These are phyloP conservation scores for Tuber calosporum DNA, from an alignment of 495 filamentous ascomycete genomes.

Conservation along the genomic window DNA sequence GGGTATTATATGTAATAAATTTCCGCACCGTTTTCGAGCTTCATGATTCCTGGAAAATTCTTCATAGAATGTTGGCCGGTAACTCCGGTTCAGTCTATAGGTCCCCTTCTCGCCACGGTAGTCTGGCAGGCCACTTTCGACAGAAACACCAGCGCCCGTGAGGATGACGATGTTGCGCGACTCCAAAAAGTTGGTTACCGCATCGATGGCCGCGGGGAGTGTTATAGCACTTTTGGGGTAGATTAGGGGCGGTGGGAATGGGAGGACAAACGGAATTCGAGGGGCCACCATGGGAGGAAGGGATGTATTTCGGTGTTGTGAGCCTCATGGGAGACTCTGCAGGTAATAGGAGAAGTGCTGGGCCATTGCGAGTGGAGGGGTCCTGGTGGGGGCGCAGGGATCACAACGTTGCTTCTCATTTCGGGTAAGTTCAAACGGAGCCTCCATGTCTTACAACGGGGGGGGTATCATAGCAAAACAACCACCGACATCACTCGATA, in stretches of 20 bases:
- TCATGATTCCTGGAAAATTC: conserved; percentile 80
- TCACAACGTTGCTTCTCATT: background rate
- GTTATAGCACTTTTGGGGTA: conserved; percentile 63
- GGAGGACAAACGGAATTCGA: conserved; percentile 80
- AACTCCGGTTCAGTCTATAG: conserved; percentile 80
- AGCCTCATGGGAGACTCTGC: background rate
- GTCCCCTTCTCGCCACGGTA: conserved; percentile 87
- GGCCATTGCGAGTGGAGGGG: background rate
- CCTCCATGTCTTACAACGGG: background rate
- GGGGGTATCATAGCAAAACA: background rate
- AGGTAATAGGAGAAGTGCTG: background rate
- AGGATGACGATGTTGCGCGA: conserved; percentile 65
- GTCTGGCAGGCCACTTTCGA: conserved; percentile 85
- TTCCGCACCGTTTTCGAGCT: conserved; percentile 60
- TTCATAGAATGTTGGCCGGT: conserved; percentile 85
- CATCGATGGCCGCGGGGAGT: conserved; percentile 64
- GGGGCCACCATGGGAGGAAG: conserved; percentile 32
- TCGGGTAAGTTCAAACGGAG: background rate
- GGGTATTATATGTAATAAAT: background rate
- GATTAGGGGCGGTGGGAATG: conserved; percentile 69
- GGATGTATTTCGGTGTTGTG: background rate
- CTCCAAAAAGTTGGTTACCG: conserved; percentile 65
- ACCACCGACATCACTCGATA: background rate
- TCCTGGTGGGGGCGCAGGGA: background rate
- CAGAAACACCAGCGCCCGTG: conserved; percentile 87